Evolutionary conservation across 2,329 filamentous ascomycete genomes (phyloP), one percentile per base, ranked within the genome.

Genomic region (Fusarium pseudoanthophilum): DNA sequence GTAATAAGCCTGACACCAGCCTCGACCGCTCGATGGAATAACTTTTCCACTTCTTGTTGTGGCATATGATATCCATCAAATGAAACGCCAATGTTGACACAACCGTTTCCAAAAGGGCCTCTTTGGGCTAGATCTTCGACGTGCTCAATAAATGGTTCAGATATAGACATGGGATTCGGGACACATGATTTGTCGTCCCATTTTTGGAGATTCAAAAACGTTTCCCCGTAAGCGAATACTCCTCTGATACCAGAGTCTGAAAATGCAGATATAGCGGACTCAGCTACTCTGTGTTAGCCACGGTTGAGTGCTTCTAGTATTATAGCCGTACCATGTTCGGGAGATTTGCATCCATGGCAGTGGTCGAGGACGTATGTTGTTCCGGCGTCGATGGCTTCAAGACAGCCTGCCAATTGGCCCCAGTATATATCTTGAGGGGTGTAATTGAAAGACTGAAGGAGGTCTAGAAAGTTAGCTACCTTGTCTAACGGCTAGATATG

Each of bases 261-360:
- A 8, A 61, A 57, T 6, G 39, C 59, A 37, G 34, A 28, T 40
- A 60, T 48, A 14, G 53, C 60, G 0, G 40, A 10, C 8, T 60
- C 43, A 4, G 60, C 60, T 63, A 15, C 11, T 14, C 1, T 1
- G 10, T 16, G 0, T 52, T 26, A 36, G 32, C 1, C 4, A 0
- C 9, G 13, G 8, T 15, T 0, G 8, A 9, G 0, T 20, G 2
- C 2, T 11, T 8, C 0, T 11, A 15, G 1, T 0, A 0, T 2
- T 2, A 4, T 5, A 24, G 7, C 32, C 20, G 7, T 32, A 18
- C 60, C 60, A 4, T 61, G 45, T 1, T 64, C 37, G 2, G 56
- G 5, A n/a, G 43, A 36, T 21, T 18, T 39, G 15, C 43, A 43
- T 1, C 37, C 37, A 2, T 61, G 61, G 24, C 43, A 42, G 4